phyloP scores from a whole-genome alignment of 129 eudicot species.

The Tagetes erecta region DNA sequence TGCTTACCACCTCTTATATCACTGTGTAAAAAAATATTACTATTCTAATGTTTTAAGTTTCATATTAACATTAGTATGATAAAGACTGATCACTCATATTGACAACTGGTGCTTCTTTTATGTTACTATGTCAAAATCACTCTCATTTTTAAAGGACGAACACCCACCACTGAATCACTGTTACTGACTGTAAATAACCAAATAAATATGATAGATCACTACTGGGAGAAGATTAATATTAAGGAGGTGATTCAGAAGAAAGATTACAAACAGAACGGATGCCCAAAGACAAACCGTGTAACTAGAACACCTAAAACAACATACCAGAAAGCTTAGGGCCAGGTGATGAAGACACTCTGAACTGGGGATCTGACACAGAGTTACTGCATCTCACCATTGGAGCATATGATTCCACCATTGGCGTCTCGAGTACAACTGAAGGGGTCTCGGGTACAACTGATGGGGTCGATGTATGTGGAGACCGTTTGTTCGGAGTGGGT shows the following conservation, averaged over 20 bases:
- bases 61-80: not conserved
- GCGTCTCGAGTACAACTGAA: conserved; percentile 45
- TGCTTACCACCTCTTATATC: not conserved
- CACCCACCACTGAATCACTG: not conserved
- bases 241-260: too few relatives aligned
- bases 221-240: not conserved
- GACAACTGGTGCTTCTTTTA: not conserved
- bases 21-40: not conserved
- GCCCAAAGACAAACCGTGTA: not conserved
- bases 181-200: not conserved
- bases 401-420: conserved; percentile 34
- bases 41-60: not conserved
- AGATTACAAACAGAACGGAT: not conserved
- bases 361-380: conserved; percentile 23
- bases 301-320: not conserved
- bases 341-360: conserved; percentile 24
- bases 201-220: not conserved
- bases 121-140: not conserved
- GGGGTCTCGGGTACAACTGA: conserved; percentile 44
- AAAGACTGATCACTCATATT: not conserved
- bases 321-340: conserved; percentile 41
- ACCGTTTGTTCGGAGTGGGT: conserved; percentile 46
- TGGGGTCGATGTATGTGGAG: conserved; percentile 14
- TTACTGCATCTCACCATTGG: conserved; percentile 37
- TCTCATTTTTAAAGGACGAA: not conserved